phyloP scores from a whole-genome alignment of 2,329 filamentous ascomycete species.

The Exserohilum rostratum region DNA sequence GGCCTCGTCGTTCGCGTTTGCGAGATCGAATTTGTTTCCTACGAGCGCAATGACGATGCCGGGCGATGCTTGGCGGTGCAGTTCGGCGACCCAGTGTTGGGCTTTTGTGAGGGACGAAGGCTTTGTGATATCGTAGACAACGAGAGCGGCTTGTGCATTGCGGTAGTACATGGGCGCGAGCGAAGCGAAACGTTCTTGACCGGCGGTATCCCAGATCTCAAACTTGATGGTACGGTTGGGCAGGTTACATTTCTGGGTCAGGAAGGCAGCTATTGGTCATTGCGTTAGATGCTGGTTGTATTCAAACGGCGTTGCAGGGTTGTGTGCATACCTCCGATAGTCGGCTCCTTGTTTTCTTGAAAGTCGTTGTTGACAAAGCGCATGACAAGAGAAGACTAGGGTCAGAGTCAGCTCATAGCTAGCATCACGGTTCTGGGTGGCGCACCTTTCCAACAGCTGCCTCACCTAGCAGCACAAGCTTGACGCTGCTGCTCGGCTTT shows the following conservation, averaged over 20 bases:
- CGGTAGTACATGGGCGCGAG: constrained; percentile 99
- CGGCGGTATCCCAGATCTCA: constrained; percentile 95
- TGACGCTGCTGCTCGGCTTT: constrained; percentile 99
- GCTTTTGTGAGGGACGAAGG: constrained; percentile 94
- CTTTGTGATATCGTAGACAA: constrained; percentile 98
- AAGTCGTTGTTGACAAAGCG: constrained; percentile 99
- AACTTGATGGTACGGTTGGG: constrained; percentile 77
- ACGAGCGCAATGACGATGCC: constrained; percentile 97
- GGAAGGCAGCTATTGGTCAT: constrained; percentile 75
- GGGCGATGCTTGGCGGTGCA: constrained; percentile 93
- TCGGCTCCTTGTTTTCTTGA: constrained; percentile 99
- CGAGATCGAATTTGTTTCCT: constrained; percentile 86
- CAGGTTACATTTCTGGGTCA: constrained; percentile 98
- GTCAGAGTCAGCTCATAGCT: background rate
- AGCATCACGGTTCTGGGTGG: background rate
- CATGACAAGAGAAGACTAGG: constrained; percentile 90
- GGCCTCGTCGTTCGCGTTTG: constrained; percentile 51
- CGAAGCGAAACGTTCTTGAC: constrained; percentile 95
- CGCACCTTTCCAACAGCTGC: constrained; percentile 96
- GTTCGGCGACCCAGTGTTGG: constrained; percentile 97
- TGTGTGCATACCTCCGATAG: constrained; percentile 80
- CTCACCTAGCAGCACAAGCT: constrained; percentile 96
- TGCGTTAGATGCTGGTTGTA: constrained; percentile 5
- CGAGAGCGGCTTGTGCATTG: constrained; percentile 95
- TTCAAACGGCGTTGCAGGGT: background rate